Evolutionary conservation across 257 asterid species (phyloP).

Genomic region (Apocynum venetum): DNA sequence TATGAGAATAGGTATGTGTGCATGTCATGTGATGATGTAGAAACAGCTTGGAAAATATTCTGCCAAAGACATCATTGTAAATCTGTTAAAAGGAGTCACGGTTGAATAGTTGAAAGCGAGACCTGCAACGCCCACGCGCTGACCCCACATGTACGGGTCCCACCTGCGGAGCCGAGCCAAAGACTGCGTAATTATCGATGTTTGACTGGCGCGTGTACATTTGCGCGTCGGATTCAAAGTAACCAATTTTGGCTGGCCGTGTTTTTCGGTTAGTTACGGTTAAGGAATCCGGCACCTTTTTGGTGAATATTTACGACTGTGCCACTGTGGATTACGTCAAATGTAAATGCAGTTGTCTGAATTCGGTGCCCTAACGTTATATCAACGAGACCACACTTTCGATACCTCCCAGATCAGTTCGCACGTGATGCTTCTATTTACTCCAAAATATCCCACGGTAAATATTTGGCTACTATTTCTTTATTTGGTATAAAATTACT

Average conservation of each 20-base stretch:
- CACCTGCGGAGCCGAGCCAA: slow-evolving; percentile 24
- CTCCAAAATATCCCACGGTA: background rate
- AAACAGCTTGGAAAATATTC: slow-evolving; percentile 17
- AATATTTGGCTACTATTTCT: too few species aligned
- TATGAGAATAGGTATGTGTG: background rate
- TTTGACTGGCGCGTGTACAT: slow-evolving; percentile 36
- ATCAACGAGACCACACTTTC: slow-evolving; percentile 1
- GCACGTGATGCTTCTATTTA: slow-evolving; percentile 29
- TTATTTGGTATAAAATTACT: too few species aligned
- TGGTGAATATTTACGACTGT: slow-evolving; percentile 19
- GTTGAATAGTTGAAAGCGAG: slow-evolving; percentile 17
- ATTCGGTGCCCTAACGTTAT: slow-evolving; percentile 29
- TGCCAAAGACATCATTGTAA: slow-evolving; percentile 29
- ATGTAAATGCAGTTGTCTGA: slow-evolving; percentile 17
- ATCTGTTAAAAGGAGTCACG: slow-evolving; percentile 39
- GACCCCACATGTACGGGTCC: slow-evolving; percentile 47
- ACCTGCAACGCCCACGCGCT: slow-evolving; percentile 50
- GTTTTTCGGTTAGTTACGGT: slow-evolving; percentile 22
- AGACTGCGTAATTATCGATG: slow-evolving; percentile 33
- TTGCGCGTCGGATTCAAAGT: slow-evolving; percentile 24
- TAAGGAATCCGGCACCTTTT: slow-evolving; percentile 12
- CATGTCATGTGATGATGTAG: slow-evolving; percentile 6
- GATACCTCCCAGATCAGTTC: slow-evolving; percentile 10
- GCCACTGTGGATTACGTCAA: slow-evolving; percentile 35
- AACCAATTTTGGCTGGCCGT: slow-evolving; percentile 31